Base-by-base conservation (phyloP, 164 flowering plant genomes). In the grape (Vitis vinifera) region DNA sequence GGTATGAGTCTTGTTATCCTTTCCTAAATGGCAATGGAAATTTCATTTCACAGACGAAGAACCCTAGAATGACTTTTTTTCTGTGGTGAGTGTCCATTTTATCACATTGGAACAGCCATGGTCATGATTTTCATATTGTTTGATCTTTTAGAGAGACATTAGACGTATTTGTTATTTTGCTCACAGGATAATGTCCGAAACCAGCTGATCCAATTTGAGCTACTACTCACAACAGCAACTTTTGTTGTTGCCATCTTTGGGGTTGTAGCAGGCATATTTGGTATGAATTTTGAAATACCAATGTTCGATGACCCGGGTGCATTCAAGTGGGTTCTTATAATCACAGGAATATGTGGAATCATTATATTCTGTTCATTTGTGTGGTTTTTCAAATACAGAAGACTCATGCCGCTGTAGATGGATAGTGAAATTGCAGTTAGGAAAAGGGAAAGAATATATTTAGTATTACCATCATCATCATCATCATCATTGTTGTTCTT, bases 161-260 rank as follows among this genome's bases (percentile, higher is more conserved):
- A 31, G 44, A 23, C 23, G 27, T 23, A 23, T 23, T 2, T 31
- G 44, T 31, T 31, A 4, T 63, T 47, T 51, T 17, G 14, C 12
- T 66, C 66, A 71, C 91, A 94, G 99, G 99, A 95, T 75, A 95
- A 90, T 74, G 96, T 91, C 8, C 84, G 99, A 65, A 95, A 95
- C 80, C 96, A 95, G 83, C 87, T 95, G 71, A 92, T 95, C 71
- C 99, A 91, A 67, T 93, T 95, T 69, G 97, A 95, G 82, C 85
- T 92, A 79, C 77, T 93, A 64, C 91, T 95, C 30, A 92, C 99
- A 14, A 95, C 97, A 17, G 97, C 98, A 47, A 91, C 98, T 1
- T 95, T 95, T 69, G 99, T 91, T 9, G 94, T 95, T 44, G 94
- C 99, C 51, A 91, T 94, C 50, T 92, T 90, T 72, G 98, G 98